Base-by-base conservation (phyloP, 2,329 filamentous ascomycete genomes). In the Penicillium sp. region DNA sequence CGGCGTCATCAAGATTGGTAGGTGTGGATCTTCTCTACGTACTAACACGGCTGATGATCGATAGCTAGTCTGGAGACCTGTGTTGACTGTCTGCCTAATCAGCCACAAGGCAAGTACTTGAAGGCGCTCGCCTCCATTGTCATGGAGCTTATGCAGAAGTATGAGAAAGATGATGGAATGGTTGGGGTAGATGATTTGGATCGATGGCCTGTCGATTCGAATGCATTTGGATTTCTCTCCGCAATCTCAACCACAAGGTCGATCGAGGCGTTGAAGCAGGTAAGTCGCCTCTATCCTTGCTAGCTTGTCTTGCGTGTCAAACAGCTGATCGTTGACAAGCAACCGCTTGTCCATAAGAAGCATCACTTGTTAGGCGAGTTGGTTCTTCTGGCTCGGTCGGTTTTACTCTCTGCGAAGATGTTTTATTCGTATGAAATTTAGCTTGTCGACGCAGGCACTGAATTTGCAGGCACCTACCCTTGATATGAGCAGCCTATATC, bases 101-200 rank as follows among this genome's bases (percentile, higher is more conserved):
- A 27, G 25, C 11, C 14, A n/a, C 36, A 49, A 31, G 18, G 17
- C 20, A 25, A 31, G 34, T 45, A 39, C 32, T 36, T 59, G 10
- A 50, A 47, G 48, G 39, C 44, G 32, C 43, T 67, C 15, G 39
- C 51, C 28, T 50, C 34, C 13, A 60, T 60, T 26, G 54, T 46
- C n/a, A 64, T 56, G 50, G 49, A 60, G 36, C 45, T 65, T 19
- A 64, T 66, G 52, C 50, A 65, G 35, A 64, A 64, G 47, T 63
- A 63, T 43, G 30, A 48, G 17, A 65, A 64, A 49, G 56, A 60
- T 25, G 50, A 64, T 48, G 48, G 56, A 31, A 53, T 49, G 45
- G 48, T 62, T 33, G 56, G 62, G 10, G 50, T 67, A 15, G 53
- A 64, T 37, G 47, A 67, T 46, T 25, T 62, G 30, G 28, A 57